Conservation (phyloP, 116 monocot genomes). For the Thalassia testudinum region DNA sequence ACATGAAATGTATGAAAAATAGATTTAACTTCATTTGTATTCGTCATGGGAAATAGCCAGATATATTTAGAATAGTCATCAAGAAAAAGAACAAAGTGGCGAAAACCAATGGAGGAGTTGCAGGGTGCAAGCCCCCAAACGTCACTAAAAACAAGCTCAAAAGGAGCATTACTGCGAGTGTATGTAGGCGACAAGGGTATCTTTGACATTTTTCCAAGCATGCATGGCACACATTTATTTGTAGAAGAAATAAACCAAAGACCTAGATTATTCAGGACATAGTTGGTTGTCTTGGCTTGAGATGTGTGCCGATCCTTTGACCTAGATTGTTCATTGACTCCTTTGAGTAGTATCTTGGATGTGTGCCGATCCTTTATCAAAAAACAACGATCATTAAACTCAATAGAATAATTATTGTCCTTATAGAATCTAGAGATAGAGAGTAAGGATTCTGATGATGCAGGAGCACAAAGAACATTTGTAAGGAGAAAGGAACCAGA, state of each 20-base stretch:
- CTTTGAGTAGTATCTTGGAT: not conserved
- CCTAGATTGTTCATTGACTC: not conserved
- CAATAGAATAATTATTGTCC: slow-evolving; percentile 1
- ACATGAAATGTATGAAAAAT: slow-evolving; percentile 6
- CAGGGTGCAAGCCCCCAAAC: slow-evolving; percentile 1
- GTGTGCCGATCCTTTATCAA: no score
- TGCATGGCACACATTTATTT: not conserved
- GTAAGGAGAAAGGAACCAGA: not conserved
- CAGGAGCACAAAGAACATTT: not conserved
- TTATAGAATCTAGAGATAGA: not conserved
- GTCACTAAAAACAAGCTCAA: slow-evolving; percentile 2
- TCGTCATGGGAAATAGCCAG: not conserved
- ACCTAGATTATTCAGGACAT: no score
- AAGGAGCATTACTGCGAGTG: not conserved
- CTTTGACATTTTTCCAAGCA: not conserved
- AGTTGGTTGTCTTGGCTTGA: no score
- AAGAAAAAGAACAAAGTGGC: slow-evolving; percentile 1
- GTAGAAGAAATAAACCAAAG: no score
- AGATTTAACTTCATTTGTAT: slow-evolving; percentile 1
- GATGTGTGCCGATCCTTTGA: no score
- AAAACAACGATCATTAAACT: no score
- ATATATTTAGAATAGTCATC: slow-evolving; percentile 4
- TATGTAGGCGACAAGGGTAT: not conserved
- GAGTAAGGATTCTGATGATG: not conserved
- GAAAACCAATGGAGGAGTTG: not conserved